Evolutionary conservation across 2,329 filamentous ascomycete genomes (phyloP).

Genomic region (Botryosphaeria agaves): DNA sequence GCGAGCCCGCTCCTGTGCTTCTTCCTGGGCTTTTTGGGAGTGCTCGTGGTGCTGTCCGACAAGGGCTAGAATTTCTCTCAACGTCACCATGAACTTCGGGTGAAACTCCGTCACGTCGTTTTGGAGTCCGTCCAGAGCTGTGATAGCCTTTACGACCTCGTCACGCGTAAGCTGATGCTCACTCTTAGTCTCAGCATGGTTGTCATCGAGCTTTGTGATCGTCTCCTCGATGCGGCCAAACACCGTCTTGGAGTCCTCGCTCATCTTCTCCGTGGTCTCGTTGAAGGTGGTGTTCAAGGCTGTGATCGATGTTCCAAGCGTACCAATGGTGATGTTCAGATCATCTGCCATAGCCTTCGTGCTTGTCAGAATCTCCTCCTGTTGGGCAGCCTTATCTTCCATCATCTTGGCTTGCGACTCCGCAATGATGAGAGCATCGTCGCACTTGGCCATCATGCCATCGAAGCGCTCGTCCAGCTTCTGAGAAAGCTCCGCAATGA

Average conservation of each 20-base stretch:
- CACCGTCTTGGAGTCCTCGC: constrained; percentile 73
- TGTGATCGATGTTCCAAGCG: constrained; percentile 48
- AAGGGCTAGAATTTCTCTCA: constrained; percentile 70
- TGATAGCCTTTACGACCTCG: constrained; percentile 58
- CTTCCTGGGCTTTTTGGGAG: constrained; percentile 41
- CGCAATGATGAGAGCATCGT: constrained; percentile 59
- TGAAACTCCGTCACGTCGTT: constrained; percentile 67
- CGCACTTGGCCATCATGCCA: constrained; percentile 72
- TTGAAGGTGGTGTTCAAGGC: constrained; percentile 43
- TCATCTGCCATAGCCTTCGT: constrained; percentile 77
- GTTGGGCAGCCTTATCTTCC: constrained; percentile 55
- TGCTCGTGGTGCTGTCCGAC: constrained; percentile 82
- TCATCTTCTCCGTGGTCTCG: constrained; percentile 72
- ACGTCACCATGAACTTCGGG: constrained; percentile 70
- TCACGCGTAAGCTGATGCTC: constrained; percentile 74
- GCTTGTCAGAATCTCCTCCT: constrained; percentile 54
- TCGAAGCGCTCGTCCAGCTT: constrained; percentile 63
- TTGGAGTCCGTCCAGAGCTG: constrained; percentile 58
- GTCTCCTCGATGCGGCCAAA: constrained; percentile 71
- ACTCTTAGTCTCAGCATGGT: constrained; percentile 52
- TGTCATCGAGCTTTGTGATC: constrained; percentile 56
- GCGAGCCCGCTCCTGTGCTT: constrained; percentile 18
- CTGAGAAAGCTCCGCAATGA: constrained; percentile 34
- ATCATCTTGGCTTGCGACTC: constrained; percentile 58
- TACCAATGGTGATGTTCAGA: constrained; percentile 70